A percentile compares a stretch with the other conserved stretches of the same genome.
Conservation (phyloP, 306 rosid species). For the Pyrus betulifolia region DNA sequence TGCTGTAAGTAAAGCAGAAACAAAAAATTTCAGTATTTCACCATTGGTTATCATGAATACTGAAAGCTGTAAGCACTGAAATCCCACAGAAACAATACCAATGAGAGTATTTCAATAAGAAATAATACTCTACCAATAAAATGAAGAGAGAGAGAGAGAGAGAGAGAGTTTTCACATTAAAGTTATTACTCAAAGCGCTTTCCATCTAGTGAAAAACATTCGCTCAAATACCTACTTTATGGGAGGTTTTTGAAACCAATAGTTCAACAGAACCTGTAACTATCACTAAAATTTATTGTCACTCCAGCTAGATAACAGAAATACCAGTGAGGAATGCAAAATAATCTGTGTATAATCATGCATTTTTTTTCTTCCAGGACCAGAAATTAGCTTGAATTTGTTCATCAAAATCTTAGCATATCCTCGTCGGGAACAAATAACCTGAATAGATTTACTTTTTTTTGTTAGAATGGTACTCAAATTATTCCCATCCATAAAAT, state of each 20-base stretch:
- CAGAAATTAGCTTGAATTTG: background rate
- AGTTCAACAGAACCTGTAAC: background rate
- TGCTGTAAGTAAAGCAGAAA: slow-evolving; percentile 44
- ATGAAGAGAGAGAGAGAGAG: background rate
- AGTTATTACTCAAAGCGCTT: background rate
- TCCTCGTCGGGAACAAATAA: background rate
- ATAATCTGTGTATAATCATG: background rate
- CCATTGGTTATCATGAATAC: background rate
- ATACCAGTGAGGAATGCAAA: background rate
- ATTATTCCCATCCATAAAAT: background rate
- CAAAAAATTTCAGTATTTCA: background rate
- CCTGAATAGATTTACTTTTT: background rate
- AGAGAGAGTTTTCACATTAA: background rate
- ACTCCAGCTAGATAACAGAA: background rate
- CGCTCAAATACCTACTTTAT: background rate
- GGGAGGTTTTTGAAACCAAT: background rate
- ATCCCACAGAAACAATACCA: background rate
- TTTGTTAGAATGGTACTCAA: background rate
- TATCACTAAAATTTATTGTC: background rate
- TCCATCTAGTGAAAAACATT: background rate
- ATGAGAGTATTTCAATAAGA: background rate
- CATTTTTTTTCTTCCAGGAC: background rate
- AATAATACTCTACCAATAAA: background rate
- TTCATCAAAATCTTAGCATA: background rate
- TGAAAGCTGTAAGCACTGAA: background rate